A percentile compares a stretch with the other conserved stretches of the same genome.
Conservation (phyloP, 352 stramenopile genomes). For the Albugo candida region DNA sequence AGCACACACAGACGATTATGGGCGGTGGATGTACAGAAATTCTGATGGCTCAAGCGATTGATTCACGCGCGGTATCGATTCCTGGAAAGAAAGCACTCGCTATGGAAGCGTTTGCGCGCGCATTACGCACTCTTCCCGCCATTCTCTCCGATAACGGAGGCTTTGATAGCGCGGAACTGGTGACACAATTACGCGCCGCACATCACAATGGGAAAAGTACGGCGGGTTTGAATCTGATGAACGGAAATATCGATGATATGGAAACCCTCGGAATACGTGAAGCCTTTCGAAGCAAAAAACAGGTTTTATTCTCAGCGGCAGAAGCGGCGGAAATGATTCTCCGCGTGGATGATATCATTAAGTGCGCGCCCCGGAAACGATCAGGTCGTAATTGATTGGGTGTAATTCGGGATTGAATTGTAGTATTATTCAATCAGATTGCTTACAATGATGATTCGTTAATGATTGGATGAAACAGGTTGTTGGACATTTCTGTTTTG, state of each 20-base stretch:
- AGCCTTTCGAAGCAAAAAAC: conserved; percentile 89
- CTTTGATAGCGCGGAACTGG: conserved; percentile 95
- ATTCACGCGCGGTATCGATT: conserved; percentile 80
- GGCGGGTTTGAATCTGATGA: conserved; percentile 94
- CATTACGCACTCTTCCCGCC: conserved; percentile 90
- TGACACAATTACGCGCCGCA: conserved; percentile 89
- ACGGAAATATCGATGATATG: conserved; percentile 93
- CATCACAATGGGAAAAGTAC: conserved; percentile 83
- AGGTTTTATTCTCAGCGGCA: conserved; percentile 93
- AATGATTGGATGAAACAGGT: no score
- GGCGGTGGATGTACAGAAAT: conserved; percentile 95
- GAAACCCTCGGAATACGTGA: conserved; percentile 94
- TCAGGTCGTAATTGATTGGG: no score
- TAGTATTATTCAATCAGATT: no score
- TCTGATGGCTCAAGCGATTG: conserved; percentile 88
- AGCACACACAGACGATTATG: conserved; percentile 91
- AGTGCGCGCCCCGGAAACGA: conserved; percentile 79
- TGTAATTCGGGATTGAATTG: no score
- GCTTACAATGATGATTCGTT: no score
- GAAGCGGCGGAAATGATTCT: conserved; percentile 99
- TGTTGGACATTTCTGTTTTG: no score
- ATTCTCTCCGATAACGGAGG: conserved; percentile 99
- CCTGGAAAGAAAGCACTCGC: conserved; percentile 95
- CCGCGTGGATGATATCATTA: conserved; percentile 98
- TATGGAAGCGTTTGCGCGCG: conserved; percentile 94